A percentile compares a stretch with the other conserved stretches of the same genome.
These are phyloP conservation scores for Phytophthora agathidicida DNA, from an alignment of 352 stramenopile species.

Conservation along the genomic window DNA sequence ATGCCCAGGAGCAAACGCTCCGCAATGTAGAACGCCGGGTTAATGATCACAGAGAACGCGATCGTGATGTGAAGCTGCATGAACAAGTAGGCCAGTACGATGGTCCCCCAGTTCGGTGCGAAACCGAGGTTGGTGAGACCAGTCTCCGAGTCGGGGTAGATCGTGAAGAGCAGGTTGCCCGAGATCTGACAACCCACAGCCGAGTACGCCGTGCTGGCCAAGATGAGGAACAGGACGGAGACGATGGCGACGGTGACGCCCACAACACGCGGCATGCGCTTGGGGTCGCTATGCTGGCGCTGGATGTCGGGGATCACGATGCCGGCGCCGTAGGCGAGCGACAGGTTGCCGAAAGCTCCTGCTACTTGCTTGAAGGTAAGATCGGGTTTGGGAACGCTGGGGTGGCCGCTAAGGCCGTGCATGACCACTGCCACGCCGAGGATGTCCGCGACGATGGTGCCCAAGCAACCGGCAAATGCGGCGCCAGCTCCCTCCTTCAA, in stretches of 20 bases:
- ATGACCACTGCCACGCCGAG: constrained; percentile 47
- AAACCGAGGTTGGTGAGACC: constrained; percentile 46
- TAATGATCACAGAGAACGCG: constrained; percentile 45
- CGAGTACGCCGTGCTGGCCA: constrained; percentile 43
- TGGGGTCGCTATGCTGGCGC: constrained; percentile 51
- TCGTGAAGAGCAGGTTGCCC: constrained; percentile 61
- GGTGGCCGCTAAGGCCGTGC: constrained; percentile 42
- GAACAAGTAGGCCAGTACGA: constrained; percentile 47
- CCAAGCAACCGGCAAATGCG: constrained; percentile 47
- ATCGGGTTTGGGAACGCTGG: constrained; percentile 36
- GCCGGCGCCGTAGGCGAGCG: constrained; percentile 55
- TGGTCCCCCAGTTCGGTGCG: constrained; percentile 30
- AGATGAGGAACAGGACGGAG: constrained; percentile 44
- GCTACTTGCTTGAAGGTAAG: constrained; percentile 46
- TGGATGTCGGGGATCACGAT: constrained; percentile 58
- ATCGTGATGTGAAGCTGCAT: constrained; percentile 62
- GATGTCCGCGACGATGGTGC: constrained; percentile 50
- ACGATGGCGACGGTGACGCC: constrained; percentile 42
- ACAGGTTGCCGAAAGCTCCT: constrained; percentile 53
- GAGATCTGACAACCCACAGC: constrained; percentile 56
- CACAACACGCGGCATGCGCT: constrained; percentile 52
- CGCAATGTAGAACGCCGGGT: constrained; percentile 49
- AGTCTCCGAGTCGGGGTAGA: constrained; percentile 30
- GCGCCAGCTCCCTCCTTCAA: constrained; percentile 50
- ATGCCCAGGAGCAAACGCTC: constrained; percentile 48